phyloP scores from a whole-genome alignment of 352 stramenopile genomes.

The Thalassiosira gravida region DNA sequence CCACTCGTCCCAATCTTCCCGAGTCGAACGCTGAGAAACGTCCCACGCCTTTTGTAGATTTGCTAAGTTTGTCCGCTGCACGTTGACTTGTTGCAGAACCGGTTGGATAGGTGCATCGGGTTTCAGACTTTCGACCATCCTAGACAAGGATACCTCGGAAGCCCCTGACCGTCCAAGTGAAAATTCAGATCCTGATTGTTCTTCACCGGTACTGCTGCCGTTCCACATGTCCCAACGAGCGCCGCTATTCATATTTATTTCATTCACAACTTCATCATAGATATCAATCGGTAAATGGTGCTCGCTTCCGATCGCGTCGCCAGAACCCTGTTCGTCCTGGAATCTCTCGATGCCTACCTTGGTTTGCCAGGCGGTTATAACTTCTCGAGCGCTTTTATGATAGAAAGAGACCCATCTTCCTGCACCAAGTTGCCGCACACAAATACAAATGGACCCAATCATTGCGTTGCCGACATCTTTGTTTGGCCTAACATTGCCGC shows the following conservation, averaged over 20 bases:
- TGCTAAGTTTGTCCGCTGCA: conserved; percentile 91
- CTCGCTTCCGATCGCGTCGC: conserved; percentile 15
- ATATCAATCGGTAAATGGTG: conserved; percentile 47
- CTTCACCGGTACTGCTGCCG: conserved; percentile 31
- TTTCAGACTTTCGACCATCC: conserved; percentile 50
- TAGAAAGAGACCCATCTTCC: conserved; percentile 82
- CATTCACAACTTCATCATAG: conserved; percentile 70
- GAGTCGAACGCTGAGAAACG: conserved; percentile 89
- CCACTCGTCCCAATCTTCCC: conserved; percentile 87
- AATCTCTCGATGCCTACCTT: conserved; percentile 49
- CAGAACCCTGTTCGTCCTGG: conserved; percentile 24
- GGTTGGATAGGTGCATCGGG: conserved; percentile 52
- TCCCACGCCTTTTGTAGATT: conserved; percentile 93
- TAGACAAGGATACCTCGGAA: conserved; percentile 55
- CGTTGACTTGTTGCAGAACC: conserved; percentile 55
- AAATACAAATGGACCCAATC: conserved; percentile 80
- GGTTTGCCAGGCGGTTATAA: conserved; percentile 71
- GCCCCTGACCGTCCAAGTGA: conserved; percentile 49
- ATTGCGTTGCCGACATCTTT: conserved; percentile 72
- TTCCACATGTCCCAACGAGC: conserved; percentile 41
- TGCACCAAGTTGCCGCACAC: conserved; percentile 71
- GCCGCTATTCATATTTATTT: conserved; percentile 41
- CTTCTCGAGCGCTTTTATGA: conserved; percentile 57
- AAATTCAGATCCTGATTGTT: conserved; percentile 46
- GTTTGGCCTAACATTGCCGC: conserved; percentile 58